Conservation (phyloP, 2,329 filamentous ascomycete species). For the Lasiodiplodia sp. region DNA sequence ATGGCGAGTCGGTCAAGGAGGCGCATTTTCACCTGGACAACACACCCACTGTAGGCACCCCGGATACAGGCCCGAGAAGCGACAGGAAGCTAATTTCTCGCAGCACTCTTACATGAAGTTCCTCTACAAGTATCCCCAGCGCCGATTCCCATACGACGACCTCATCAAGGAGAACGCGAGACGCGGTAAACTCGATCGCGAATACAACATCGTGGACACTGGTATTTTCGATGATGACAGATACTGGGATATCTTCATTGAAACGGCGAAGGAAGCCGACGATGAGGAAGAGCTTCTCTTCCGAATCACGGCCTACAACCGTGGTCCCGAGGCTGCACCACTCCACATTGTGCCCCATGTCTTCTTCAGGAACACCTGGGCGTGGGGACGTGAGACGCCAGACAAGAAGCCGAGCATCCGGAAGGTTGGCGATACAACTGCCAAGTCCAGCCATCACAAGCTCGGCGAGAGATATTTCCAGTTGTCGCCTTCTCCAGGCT, state of each 20-base stretch:
- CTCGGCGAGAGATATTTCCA: slow-evolving; percentile 85
- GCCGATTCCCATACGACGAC: slow-evolving; percentile 89
- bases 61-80: slow-evolving; percentile 31
- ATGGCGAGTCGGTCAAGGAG: slow-evolving; percentile 97
- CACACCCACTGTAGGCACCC: slow-evolving; percentile 69
- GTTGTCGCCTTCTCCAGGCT: slow-evolving; percentile 87
- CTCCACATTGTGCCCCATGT: slow-evolving; percentile 93
- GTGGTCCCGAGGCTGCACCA: slow-evolving; percentile 87
- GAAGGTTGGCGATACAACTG: slow-evolving; percentile 69
- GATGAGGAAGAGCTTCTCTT: slow-evolving; percentile 92
- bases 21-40: slow-evolving; percentile 97
- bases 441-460: slow-evolving; percentile 78
- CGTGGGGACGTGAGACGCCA: slow-evolving; percentile 81
- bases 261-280: slow-evolving; percentile 92
- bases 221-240: slow-evolving; percentile 85
- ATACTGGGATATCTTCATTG: slow-evolving; percentile 98
- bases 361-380: slow-evolving; percentile 98
- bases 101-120: slow-evolving; percentile 99
- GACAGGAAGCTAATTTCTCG: slow-evolving; percentile 35
- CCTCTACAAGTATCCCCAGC: slow-evolving; percentile 96
- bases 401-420: slow-evolving; percentile 83
- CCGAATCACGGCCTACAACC: slow-evolving; percentile 94
- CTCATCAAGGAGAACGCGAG: slow-evolving; percentile 83
- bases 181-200: slow-evolving; percentile 76
- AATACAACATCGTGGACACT: slow-evolving; percentile 93